A percentile compares a stretch with the other conserved stretches of the same genome.
Conservation (phyloP, 345 rosid genomes). For the Orychophragmus violaceus region DNA sequence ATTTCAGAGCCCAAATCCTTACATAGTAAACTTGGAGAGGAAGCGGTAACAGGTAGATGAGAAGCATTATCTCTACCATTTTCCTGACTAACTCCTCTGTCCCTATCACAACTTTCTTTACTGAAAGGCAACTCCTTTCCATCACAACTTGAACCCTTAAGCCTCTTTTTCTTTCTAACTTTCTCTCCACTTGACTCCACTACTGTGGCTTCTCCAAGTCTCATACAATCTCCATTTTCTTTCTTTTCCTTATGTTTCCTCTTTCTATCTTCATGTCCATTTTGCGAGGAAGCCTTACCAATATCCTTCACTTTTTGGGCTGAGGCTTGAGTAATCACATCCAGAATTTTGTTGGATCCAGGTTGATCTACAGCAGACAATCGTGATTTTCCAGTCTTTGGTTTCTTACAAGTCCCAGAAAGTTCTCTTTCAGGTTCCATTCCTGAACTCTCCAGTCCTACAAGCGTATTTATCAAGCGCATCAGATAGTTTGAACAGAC, state of each 20-base stretch:
- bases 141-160: slow-evolving; percentile 45
- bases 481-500: slow-evolving; percentile 18
- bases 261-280: slow-evolving; percentile 40
- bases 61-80: slow-evolving; percentile 22
- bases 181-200: slow-evolving; percentile 51
- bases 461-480: slow-evolving; percentile 16
- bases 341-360: slow-evolving; percentile 33
- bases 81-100: slow-evolving; percentile 40
- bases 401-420: slow-evolving; percentile 56
- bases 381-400: slow-evolving; percentile 39
- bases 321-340: slow-evolving; percentile 33
- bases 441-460: slow-evolving; percentile 41
- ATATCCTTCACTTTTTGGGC: slow-evolving; percentile 33
- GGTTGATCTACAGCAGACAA: slow-evolving; percentile 35
- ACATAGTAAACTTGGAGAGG: slow-evolving; percentile 59
- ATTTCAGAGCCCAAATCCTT: slow-evolving; percentile 57
- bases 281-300: slow-evolving; percentile 27
- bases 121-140: slow-evolving; percentile 52
- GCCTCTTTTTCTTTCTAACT: slow-evolving; percentile 52
- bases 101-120: slow-evolving; percentile 46
- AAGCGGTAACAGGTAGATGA: slow-evolving; percentile 33
- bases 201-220: slow-evolving; percentile 22
- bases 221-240: slow-evolving; percentile 30
- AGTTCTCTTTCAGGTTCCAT: slow-evolving; percentile 50
- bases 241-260: slow-evolving; percentile 52